Conservation (phyloP, 179 eudicot genomes). For the Camellia oleifera region DNA sequence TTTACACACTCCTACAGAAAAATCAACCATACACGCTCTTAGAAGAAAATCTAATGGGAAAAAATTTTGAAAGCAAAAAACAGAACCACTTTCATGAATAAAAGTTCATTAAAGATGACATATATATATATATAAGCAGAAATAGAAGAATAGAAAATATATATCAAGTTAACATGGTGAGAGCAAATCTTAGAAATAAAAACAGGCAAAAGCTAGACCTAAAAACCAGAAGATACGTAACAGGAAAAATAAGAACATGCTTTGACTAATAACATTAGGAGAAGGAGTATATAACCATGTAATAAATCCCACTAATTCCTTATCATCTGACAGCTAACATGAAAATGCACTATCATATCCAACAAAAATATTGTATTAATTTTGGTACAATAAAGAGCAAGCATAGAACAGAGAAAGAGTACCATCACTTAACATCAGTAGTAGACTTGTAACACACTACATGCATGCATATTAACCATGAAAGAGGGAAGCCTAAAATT, state of each 20-base stretch:
- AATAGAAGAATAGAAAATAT: background rate
- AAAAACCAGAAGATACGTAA: background rate
- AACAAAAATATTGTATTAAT: too few species aligned
- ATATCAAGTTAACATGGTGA: background rate
- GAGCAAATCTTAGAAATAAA: background rate
- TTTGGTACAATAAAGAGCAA: too few species aligned
- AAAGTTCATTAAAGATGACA: background rate
- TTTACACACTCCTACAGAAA: conserved; percentile 60
- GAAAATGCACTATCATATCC: too few species aligned
- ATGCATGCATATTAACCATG: background rate
- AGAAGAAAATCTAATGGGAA: background rate
- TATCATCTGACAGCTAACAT: too few species aligned
- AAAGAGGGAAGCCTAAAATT: background rate
- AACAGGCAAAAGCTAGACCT: background rate
- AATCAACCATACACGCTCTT: background rate
- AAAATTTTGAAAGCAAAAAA: background rate
- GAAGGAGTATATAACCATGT: too few species aligned
- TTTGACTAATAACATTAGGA: too few species aligned
- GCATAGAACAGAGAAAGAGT: too few species aligned
- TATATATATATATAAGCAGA: background rate
- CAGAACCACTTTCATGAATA: background rate
- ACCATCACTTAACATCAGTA: background rate
- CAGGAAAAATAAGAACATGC: too few species aligned
- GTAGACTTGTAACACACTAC: background rate
- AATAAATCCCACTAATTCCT: too few species aligned